Evolutionary conservation across 2,329 filamentous ascomycete genomes (phyloP), one percentile per base, ranked within the genome.

Genomic region (Apiospora hydei): DNA sequence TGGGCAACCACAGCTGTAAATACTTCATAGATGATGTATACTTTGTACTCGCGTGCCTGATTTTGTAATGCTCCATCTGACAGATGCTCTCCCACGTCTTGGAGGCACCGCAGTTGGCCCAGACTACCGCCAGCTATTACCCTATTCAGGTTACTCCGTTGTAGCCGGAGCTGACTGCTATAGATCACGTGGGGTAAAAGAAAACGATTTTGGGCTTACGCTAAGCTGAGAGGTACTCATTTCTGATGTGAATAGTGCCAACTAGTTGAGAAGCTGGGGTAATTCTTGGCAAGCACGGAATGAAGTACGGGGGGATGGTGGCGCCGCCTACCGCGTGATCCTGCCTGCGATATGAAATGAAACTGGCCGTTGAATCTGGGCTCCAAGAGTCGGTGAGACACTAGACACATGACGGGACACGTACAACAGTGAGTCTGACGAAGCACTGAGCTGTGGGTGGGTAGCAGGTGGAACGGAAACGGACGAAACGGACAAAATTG

Each of bases 11-110:
- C 53, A 38, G 30, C 53, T 61, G 53, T 61, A 61, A 61, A 61
- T 61, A 61, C 53, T 38, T 61, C 53, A 38, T 61, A 61, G 53
- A 61, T 38, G 53, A 38, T 61, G 53, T 38, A 61, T 61, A 61
- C 26, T 61, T 61, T 34, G 53, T 61, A 34, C 30, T 34, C 8
- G 18, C 16, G 26, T 57, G 16, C 30, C 51, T 34, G 26, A 24
- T 14, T 53, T 34, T 26, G 49, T 11, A 21, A 13, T 11, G 11
- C 21, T n/a, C 47, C 0, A 51, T 7, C 10, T 24, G 7, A 47
- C 10, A 51, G 7, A 47, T 38, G 18, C 5, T 47, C 4, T 21
- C 18, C 46, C 46, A 47, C 41, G 16, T 46, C 16, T 21, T 18
- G 6, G 4, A 46, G 44, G 44, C 44, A 46, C 16, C 44, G 16